phyloP scores from a whole-genome alignment of 306 rosid species.

The Sicyos edulis region DNA sequence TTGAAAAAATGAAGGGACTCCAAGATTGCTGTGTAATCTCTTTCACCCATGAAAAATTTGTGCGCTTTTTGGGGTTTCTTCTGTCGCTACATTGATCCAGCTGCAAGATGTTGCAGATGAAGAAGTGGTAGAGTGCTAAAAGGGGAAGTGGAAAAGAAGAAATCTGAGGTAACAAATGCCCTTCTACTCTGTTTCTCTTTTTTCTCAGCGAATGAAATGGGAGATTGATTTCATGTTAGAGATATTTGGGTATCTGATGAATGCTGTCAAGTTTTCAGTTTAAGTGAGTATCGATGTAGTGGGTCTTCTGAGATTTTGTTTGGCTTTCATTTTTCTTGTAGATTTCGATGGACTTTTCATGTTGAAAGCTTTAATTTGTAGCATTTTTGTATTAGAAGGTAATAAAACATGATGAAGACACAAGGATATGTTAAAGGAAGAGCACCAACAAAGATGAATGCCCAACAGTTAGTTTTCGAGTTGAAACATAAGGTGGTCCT shows the following conservation, averaged over 20 bases:
- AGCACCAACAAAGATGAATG: slow-evolving; percentile 30
- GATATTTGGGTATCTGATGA: neutral
- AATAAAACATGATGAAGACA: slow-evolving; percentile 41
- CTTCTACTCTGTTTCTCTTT: neutral
- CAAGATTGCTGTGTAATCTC: neutral
- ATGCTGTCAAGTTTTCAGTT: neutral
- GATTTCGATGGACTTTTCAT: neutral
- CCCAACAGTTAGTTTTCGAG: slow-evolving; percentile 42
- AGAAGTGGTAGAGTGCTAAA: neutral
- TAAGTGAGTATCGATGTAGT: neutral
- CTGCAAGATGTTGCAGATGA: neutral
- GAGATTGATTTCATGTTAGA: neutral
- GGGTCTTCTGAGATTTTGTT: slow-evolving; percentile 4
- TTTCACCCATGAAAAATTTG: neutral
- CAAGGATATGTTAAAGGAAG: slow-evolving; percentile 32
- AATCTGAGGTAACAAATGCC: slow-evolving; percentile 10
- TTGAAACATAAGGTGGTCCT: slow-evolving; percentile 46
- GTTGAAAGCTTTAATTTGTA: slow-evolving; percentile 11
- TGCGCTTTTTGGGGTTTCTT: neutral
- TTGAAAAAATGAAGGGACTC: neutral
- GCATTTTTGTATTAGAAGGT: neutral
- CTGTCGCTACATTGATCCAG: neutral
- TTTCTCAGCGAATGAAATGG: neutral
- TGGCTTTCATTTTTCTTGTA: neutral
- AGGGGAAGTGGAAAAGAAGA: neutral